These are phyloP conservation scores for Salvia hispanica DNA, from an alignment of 257 asterid species.

Conservation along the genomic window DNA sequence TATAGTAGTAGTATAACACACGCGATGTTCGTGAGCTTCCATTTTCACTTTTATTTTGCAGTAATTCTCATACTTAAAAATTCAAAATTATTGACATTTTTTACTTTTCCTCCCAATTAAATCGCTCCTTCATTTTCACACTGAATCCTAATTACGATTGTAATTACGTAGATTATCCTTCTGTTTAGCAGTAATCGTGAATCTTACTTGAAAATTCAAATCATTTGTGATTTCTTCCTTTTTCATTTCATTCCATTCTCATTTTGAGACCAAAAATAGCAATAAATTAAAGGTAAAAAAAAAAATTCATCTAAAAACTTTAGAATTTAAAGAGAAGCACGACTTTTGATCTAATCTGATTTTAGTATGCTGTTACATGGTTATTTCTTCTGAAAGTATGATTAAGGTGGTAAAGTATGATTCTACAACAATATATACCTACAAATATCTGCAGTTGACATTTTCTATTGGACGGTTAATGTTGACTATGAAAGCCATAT, in stretches of 20 bases:
- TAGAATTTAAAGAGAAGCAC: too few relatives aligned
- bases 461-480: too few relatives aligned
- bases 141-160: too few relatives aligned
- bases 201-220: background rate
- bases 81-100: background rate
- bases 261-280: background rate
- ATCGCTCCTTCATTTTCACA: background rate
- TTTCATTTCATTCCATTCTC: too few relatives aligned
- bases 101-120: background rate
- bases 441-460: too few relatives aligned
- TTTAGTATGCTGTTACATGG: too few relatives aligned
- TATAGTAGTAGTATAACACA: background rate
- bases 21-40: background rate
- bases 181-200: background rate
- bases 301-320: too few relatives aligned
- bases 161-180: background rate
- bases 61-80: background rate
- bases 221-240: too few relatives aligned
- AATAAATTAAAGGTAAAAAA: background rate
- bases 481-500: background rate
- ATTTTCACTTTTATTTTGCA: background rate
- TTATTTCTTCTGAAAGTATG: too few relatives aligned
- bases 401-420: too few relatives aligned
- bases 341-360: too few relatives aligned
- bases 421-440: too few relatives aligned